Evolutionary conservation across 345 rosid genomes (phyloP).

Genomic region (Theobroma cacao): DNA sequence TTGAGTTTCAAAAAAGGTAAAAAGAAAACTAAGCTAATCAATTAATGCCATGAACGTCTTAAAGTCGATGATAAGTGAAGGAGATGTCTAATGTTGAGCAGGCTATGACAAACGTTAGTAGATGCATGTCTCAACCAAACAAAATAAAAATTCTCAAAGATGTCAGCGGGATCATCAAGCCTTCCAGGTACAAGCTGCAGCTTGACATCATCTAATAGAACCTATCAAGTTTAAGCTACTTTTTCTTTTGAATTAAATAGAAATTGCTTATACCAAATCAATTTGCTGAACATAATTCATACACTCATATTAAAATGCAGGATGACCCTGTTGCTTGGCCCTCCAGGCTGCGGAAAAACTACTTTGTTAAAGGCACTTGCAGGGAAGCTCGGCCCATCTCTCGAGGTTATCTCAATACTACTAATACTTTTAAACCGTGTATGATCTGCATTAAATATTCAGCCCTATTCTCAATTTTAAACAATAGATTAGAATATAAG

Average conservation of each 20-base stretch:
- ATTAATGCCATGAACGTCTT: too few species aligned
- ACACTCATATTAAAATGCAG: constrained; percentile 15
- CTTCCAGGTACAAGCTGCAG: constrained; percentile 34
- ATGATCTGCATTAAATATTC: too few species aligned
- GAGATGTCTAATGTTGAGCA: constrained; percentile 6
- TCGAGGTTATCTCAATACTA: too few species aligned
- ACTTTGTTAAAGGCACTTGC: constrained; percentile 46
- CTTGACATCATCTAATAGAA: background rate
- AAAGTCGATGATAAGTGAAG: background rate
- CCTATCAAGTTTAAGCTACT: background rate
- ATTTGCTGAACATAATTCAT: background rate
- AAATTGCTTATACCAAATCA: background rate
- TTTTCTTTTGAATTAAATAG: background rate
- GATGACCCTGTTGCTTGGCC: constrained; percentile 49
- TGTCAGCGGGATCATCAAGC: constrained; percentile 45
- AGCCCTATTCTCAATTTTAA: too few species aligned
- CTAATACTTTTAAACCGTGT: too few species aligned
- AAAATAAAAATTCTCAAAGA: constrained; percentile 33
- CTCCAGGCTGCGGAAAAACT: constrained; percentile 52
- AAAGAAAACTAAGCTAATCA: background rate
- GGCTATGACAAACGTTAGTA: constrained; percentile 10
- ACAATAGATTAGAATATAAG: too few species aligned
- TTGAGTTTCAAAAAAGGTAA: background rate
- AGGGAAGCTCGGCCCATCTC: constrained; percentile 35
- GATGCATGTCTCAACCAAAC: constrained; percentile 13